These are phyloP conservation scores for Aspergillus phoenicis DNA, from an alignment of 2,329 filamentous ascomycete species.

Conservation along the genomic window DNA sequence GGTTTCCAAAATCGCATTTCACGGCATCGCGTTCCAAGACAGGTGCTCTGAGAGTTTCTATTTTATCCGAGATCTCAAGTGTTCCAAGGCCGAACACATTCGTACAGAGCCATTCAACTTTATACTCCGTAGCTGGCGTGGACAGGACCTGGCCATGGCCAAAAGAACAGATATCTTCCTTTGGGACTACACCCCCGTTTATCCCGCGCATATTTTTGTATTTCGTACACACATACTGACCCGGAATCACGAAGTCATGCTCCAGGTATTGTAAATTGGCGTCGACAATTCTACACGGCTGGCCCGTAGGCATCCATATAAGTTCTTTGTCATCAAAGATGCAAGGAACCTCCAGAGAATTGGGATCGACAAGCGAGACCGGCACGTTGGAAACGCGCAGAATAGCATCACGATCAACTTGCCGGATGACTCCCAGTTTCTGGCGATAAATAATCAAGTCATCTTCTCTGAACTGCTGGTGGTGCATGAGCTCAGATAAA, in stretches of 20 bases:
- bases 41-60: constrained; percentile 25
- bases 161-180: constrained; percentile 41
- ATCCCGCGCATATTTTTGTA: neutral
- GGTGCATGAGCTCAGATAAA: constrained; percentile 49
- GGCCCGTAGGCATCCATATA: constrained; percentile 20
- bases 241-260: neutral
- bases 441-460: constrained; percentile 58
- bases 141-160: constrained; percentile 57
- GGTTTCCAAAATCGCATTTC: constrained; percentile 29
- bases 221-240: neutral
- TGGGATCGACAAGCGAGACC: constrained; percentile 53
- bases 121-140: constrained; percentile 48
- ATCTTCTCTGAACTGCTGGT: constrained; percentile 52
- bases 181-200: neutral
- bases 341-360: constrained; percentile 46
- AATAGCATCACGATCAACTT: constrained; percentile 53
- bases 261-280: neutral
- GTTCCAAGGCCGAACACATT: constrained; percentile 35
- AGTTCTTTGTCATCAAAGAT: constrained; percentile 26
- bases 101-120: constrained; percentile 57
- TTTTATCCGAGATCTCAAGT: constrained; percentile 14
- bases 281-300: neutral
- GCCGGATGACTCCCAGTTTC: constrained; percentile 59
- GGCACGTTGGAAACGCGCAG: constrained; percentile 54
- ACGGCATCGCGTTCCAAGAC: constrained; percentile 19